Evolutionary conservation across 2,329 filamentous ascomycete genomes (phyloP), one percentile per base, ranked within the genome.

Genomic region (Stagonosporopsis cucurbitacearum): DNA sequence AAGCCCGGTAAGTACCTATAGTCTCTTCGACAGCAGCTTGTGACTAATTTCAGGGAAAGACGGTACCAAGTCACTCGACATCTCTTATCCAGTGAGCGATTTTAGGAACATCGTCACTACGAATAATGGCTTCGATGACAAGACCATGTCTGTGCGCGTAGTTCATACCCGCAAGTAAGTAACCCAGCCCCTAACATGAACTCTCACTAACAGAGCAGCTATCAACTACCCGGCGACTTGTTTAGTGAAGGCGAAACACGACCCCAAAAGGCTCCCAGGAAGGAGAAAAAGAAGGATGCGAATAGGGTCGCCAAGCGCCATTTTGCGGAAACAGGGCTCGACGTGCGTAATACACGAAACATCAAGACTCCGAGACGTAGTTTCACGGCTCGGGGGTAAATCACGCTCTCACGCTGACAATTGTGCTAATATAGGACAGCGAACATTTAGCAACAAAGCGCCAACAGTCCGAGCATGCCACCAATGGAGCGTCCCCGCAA

Each of bases 211-310:
- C 66, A 67, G 43, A 28, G 25, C 15, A 97, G 93, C 77, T 90
- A 91, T 73, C 88, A 92, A 70, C 83, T 99, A 23, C 95, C 95
- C 25, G 88, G 91, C 57, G 94, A 99, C 74, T 87, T 98, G 2
- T 99, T 99, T 72, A 84, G 88, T 43, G 79, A 87, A 22, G 91
- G 91, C 68, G 95, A 99, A 76, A 73, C 66, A 5, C 72, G 75
- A 47, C 80, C 81, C 5, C 69, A 68, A 15, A 78, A 78, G 60
- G 68, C 73, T 28, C 77, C 76, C 64, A 81, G 79, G 66, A 70
- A 73, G 41, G 73, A 73, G 64, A 74, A 71, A 58, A 69, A 70
- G 58, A 70, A 66, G 57, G 59, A 65, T 33, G 48, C 51, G 36
- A 54, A 54, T 23, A 72, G 68, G 63, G 62, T 54, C 56, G 64